Evolutionary conservation across 1,284 basidiomycete species (phyloP).

Genomic region (Pterulicium gracile): DNA sequence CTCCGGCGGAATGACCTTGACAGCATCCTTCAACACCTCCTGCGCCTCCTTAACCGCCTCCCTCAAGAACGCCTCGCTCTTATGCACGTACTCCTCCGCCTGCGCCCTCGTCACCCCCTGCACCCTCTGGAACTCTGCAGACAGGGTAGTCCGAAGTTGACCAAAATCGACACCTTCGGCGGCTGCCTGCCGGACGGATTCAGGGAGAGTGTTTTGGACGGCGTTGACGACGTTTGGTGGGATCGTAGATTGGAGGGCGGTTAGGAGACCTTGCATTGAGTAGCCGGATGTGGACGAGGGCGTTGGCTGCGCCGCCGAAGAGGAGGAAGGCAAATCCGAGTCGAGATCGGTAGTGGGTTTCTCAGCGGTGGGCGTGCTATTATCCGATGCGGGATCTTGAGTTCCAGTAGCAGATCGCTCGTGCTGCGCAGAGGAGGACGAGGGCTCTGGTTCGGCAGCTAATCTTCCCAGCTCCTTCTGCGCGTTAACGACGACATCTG

Average conservation of each 20-base stretch:
- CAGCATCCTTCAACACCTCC: slow-evolving; percentile 72
- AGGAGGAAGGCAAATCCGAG: slow-evolving; percentile 17
- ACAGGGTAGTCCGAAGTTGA: slow-evolving; percentile 53
- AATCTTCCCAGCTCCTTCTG: slow-evolving; percentile 71
- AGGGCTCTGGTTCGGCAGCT: slow-evolving; percentile 25
- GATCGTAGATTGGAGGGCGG: slow-evolving; percentile 61
- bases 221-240: slow-evolving; percentile 63
- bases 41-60: slow-evolving; percentile 65
- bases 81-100: slow-evolving; percentile 76
- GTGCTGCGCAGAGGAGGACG: slow-evolving; percentile 8
- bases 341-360: slow-evolving; percentile 8
- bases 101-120: slow-evolving; percentile 64
- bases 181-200: slow-evolving; percentile 50
- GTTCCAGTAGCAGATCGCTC: slow-evolving; percentile 8
- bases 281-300: slow-evolving; percentile 18
- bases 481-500: slow-evolving; percentile 70
- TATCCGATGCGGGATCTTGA: slow-evolving; percentile 13
- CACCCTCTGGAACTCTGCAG: slow-evolving; percentile 62
- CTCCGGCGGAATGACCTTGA: slow-evolving; percentile 83
- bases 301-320: slow-evolving; percentile 13
- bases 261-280: slow-evolving; percentile 41
- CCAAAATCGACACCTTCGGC: slow-evolving; percentile 50
- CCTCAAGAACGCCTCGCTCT: slow-evolving; percentile 63
- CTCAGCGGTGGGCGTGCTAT: slow-evolving; percentile 11
- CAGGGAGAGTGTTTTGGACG: slow-evolving; percentile 57